These are phyloP conservation scores for Inga laurina DNA, from an alignment of 306 rosid species.

Conservation along the genomic window DNA sequence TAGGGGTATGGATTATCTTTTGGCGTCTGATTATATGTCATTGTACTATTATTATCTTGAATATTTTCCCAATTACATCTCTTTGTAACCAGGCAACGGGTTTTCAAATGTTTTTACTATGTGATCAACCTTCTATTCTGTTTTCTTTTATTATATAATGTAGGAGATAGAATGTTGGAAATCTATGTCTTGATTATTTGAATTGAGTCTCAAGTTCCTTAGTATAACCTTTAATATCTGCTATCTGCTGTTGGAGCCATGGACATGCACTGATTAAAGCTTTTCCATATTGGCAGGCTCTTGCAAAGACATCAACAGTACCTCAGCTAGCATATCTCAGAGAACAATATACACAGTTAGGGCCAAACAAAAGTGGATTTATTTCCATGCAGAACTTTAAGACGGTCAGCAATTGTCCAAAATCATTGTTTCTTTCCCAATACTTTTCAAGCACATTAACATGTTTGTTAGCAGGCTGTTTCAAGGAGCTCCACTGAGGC, in stretches of 20 bases:
- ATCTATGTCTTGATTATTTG: not conserved
- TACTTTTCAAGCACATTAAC: conserved; percentile 30
- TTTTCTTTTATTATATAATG: not conserved
- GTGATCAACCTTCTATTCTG: not conserved
- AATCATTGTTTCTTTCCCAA: not conserved
- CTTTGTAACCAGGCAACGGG: not conserved
- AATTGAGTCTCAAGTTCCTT: not conserved
- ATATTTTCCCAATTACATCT: not conserved
- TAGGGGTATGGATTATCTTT: conserved; percentile 52
- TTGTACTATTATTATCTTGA: not conserved
- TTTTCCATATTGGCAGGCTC: conserved; percentile 60
- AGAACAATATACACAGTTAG: conserved; percentile 68
- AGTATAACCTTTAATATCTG: not conserved
- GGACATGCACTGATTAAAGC: conserved; percentile 1
- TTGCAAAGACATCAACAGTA: conserved; percentile 76
- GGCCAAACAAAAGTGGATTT: conserved; percentile 78
- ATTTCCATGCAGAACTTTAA: conserved; percentile 92
- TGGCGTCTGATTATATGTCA: not conserved
- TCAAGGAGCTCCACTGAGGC: conserved; percentile 73
- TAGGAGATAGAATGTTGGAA: conserved; percentile 12
- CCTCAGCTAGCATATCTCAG: conserved; percentile 69
- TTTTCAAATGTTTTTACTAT: not conserved
- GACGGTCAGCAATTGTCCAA: conserved; percentile 49
- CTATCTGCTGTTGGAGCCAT: not conserved
- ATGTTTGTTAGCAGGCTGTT: conserved; percentile 59